Conservation (phyloP, 2,329 filamentous ascomycete genomes). For the Stemphylium beticola region DNA sequence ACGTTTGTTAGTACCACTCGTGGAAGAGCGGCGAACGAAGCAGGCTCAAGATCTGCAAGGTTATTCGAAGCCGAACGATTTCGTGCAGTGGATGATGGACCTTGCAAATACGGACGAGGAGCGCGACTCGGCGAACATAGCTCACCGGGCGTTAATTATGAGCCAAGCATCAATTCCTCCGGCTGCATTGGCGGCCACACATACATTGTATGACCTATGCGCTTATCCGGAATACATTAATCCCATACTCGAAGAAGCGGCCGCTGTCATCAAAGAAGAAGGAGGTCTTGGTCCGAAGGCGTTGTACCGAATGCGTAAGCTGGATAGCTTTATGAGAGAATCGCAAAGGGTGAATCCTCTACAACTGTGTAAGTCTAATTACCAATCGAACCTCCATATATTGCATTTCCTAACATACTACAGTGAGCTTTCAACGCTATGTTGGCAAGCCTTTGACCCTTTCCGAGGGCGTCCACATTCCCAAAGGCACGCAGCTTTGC, state of each 20-base stretch:
- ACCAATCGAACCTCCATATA: too few species aligned
- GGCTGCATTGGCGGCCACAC: slow-evolving; percentile 1
- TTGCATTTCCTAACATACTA: slow-evolving; percentile 36
- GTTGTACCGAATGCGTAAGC: too few species aligned
- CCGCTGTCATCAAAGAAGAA: too few species aligned
- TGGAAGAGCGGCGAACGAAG: background rate
- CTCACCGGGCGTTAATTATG: too few species aligned
- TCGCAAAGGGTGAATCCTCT: background rate
- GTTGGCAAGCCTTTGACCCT: slow-evolving; percentile 58
- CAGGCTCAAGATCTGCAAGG: background rate
- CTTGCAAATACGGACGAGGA: background rate
- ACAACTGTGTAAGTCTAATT: background rate
- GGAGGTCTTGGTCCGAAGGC: too few species aligned
- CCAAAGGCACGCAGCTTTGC: slow-evolving; percentile 12
- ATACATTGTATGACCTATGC: too few species aligned
- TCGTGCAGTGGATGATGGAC: slow-evolving; percentile 37
- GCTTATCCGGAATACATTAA: too few species aligned
- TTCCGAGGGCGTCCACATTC: slow-evolving; percentile 58
- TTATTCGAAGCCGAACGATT: slow-evolving; percentile 22
- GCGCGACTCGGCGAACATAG: background rate
- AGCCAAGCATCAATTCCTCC: slow-evolving; percentile 12
- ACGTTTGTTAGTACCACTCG: too few species aligned
- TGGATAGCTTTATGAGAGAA: background rate
- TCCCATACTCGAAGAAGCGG: too few species aligned
- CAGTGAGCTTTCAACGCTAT: slow-evolving; percentile 48